Evolutionary conservation across 2,329 filamentous ascomycete species (phyloP).

Genomic region (Boeremia exigua): DNA sequence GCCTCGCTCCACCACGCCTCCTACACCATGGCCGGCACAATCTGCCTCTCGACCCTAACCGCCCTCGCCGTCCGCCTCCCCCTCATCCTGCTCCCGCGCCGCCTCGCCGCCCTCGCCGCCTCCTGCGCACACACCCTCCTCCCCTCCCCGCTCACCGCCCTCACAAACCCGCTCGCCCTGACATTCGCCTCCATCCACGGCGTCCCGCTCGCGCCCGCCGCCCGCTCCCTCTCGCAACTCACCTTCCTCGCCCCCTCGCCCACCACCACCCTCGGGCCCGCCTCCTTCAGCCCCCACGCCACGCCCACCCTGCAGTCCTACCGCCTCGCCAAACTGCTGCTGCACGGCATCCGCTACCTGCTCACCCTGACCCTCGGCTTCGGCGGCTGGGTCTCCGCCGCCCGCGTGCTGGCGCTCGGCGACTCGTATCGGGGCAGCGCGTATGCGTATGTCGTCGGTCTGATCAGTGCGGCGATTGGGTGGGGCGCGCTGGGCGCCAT

Average conservation of each 20-base stretch:
- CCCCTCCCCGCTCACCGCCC: constrained; percentile 80
- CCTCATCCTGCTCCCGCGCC: constrained; percentile 79
- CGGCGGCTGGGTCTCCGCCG: constrained; percentile 94
- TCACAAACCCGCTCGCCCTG: constrained; percentile 90
- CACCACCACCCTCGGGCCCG: constrained; percentile 67
- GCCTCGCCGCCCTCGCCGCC: constrained; percentile 71
- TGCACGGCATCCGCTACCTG: constrained; percentile 88
- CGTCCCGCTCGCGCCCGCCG: constrained; percentile 77
- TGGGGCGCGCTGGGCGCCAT: constrained; percentile 92
- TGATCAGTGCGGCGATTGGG: constrained; percentile 92
- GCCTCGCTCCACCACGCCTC: constrained; percentile 82
- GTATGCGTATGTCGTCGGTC: constrained; percentile 92
- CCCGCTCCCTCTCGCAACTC: constrained; percentile 80
- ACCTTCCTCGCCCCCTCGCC: constrained; percentile 77
- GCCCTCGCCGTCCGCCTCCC: constrained; percentile 83
- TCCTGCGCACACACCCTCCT: constrained; percentile 80
- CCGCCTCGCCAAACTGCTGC: constrained; percentile 84
- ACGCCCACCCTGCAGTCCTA: constrained; percentile 76
- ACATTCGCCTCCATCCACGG: constrained; percentile 96
- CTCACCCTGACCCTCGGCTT: constrained; percentile 91
- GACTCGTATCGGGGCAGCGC: constrained; percentile 72
- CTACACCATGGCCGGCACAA: constrained; percentile 88
- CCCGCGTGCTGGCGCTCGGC: constrained; percentile 73
- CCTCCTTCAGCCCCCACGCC: constrained; percentile 49
- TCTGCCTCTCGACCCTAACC: constrained; percentile 85